A percentile compares a stretch with the other conserved stretches of the same genome.
These are phyloP conservation scores for Evernia prunastri DNA, from an alignment of 495 filamentous ascomycete species.

Conservation along the genomic window DNA sequence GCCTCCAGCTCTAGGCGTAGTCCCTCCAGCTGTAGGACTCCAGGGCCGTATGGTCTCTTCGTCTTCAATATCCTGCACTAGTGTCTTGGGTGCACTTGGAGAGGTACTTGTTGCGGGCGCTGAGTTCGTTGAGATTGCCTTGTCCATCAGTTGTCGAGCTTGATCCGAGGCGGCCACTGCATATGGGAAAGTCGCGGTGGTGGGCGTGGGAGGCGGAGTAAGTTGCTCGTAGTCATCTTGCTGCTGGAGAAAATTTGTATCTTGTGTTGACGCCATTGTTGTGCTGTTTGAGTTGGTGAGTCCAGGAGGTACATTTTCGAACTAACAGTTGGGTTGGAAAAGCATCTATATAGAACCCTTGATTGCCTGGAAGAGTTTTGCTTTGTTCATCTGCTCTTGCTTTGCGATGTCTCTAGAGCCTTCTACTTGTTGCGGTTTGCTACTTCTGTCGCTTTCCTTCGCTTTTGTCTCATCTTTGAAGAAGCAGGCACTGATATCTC, in stretches of 20 bases:
- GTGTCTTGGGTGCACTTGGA: too few species aligned
- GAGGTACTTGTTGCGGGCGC: too few species aligned
- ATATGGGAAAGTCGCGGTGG: too few species aligned
- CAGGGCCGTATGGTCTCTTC: too few species aligned
- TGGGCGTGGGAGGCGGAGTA: background rate
- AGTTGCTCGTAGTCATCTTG: background rate
- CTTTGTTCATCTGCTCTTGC: background rate
- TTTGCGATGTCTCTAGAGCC: background rate
- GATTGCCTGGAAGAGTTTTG: background rate
- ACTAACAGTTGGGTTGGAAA: background rate
- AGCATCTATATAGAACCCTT: background rate
- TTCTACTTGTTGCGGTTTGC: background rate
- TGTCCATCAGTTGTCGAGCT: too few species aligned
- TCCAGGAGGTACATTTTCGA: background rate
- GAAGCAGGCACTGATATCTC: background rate
- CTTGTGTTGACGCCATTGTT: background rate
- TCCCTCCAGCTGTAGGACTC: too few species aligned
- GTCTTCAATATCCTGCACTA: too few species aligned
- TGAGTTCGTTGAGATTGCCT: too few species aligned
- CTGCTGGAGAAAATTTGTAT: background rate
- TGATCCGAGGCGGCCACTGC: too few species aligned
- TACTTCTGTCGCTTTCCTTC: background rate
- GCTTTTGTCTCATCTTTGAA: background rate
- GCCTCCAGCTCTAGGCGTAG: too few species aligned
- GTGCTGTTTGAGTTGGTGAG: background rate